These are phyloP conservation scores for Agaricus subrufescens DNA, from an alignment of 768 basidiomycete genomes.

Conservation along the genomic window DNA sequence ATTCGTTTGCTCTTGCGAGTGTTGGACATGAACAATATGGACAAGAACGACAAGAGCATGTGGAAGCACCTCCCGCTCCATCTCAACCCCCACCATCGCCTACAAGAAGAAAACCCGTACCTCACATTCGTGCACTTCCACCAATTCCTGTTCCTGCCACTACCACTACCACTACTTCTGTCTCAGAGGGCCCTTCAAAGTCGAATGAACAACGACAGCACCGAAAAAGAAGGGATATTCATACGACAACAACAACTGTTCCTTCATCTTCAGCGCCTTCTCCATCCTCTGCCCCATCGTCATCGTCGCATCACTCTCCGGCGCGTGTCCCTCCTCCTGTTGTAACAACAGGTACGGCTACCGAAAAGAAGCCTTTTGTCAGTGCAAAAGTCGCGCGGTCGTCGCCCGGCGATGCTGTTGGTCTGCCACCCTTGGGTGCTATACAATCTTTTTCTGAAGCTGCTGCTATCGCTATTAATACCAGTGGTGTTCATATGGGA, in stretches of 20 bases:
- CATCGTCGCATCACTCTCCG: background rate
- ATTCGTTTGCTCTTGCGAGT: background rate
- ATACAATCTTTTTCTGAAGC: conserved; percentile 9
- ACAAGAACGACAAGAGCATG: background rate
- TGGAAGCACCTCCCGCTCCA: background rate
- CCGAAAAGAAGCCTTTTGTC: background rate
- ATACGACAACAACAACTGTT: background rate
- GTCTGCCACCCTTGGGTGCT: background rate
- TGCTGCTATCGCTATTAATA: background rate
- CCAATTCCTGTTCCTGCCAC: background rate
- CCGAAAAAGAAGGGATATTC: too few species aligned
- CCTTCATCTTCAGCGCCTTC: background rate
- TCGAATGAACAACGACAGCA: conserved; percentile 22
- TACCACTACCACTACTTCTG: background rate
- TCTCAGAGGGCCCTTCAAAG: conserved; percentile 26
- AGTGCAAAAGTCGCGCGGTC: background rate
- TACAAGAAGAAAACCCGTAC: background rate
- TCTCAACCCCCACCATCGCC: background rate
- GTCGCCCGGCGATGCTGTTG: background rate
- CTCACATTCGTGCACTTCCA: conserved; percentile 7
- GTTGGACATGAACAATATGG: background rate
- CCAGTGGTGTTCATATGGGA: background rate
- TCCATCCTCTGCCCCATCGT: background rate
- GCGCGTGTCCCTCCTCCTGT: background rate
- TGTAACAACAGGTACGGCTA: background rate